Percentiles rank a stretch among this genome's conserved stretches.
Evolutionary conservation across 1,284 basidiomycete genomes (phyloP).

Genomic region (Malassezia nana): DNA sequence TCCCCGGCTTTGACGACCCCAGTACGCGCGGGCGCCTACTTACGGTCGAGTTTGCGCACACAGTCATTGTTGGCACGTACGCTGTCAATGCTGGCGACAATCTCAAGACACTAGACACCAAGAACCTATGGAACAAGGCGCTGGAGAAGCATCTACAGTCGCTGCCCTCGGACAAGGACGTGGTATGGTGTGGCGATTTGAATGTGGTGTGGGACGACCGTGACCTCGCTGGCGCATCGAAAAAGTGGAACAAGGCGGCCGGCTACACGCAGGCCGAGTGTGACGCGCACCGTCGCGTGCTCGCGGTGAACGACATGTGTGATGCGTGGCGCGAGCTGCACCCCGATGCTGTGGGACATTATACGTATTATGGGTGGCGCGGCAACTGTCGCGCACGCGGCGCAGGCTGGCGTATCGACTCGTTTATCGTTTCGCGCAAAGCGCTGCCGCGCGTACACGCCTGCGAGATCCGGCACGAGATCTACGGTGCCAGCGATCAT

Average conservation of each 20-base stretch:
- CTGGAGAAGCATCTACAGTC: constrained; percentile 59
- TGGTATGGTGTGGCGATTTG: constrained; percentile 80
- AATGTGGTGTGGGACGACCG: constrained; percentile 60
- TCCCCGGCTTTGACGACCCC: constrained; percentile 52
- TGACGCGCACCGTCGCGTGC: constrained; percentile 44
- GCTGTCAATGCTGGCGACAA: constrained; percentile 73
- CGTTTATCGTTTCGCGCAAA: constrained; percentile 55
- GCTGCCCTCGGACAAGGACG: constrained; percentile 64
- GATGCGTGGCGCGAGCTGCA: constrained; percentile 62
- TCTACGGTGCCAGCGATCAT: constrained; percentile 75
- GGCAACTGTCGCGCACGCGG: constrained; percentile 71
- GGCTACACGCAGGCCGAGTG: constrained; percentile 56
- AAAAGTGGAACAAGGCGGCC: constrained; percentile 50
- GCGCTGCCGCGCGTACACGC: constrained; percentile 58
- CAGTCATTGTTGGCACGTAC: constrained; percentile 69
- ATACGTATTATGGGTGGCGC: constrained; percentile 74
- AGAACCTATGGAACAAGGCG: constrained; percentile 33
- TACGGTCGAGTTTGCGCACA: constrained; percentile 66
- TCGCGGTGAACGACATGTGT: constrained; percentile 33
- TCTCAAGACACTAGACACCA: constrained; percentile 53
- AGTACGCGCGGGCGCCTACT: constrained; percentile 49
- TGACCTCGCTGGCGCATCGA: constrained; percentile 49
- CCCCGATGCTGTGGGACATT: constrained; percentile 58
- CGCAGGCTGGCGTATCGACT: constrained; percentile 75
- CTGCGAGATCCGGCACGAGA: constrained; percentile 71